Conservation (phyloP, 2,329 filamentous ascomycete species). For the Hypoxylon sp. region DNA sequence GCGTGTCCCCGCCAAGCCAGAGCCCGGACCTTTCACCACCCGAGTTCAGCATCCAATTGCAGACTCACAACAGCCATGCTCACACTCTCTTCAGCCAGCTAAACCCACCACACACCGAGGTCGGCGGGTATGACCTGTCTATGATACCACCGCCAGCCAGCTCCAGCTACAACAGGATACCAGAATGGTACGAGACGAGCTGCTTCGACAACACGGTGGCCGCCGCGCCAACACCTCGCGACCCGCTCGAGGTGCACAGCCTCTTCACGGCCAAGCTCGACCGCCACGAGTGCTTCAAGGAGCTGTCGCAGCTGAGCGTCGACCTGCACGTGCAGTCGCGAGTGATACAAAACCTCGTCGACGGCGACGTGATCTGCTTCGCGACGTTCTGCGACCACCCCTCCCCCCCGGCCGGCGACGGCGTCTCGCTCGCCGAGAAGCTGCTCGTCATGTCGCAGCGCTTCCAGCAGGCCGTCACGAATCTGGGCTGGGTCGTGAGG, state of each 20-base stretch:
- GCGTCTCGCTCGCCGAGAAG: slow-evolving; percentile 29
- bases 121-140: background rate
- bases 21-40: no score
- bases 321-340: slow-evolving; percentile 28
- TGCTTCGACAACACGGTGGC: no score
- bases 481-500: slow-evolving; percentile 30
- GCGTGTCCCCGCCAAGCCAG: slow-evolving; percentile 2
- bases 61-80: no score
- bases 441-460: slow-evolving; percentile 30
- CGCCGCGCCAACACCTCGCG: background rate
- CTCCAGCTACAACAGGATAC: background rate
- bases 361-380: slow-evolving; percentile 13
- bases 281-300: slow-evolving; percentile 32
- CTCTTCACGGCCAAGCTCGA: slow-evolving; percentile 28
- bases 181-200: slow-evolving; percentile 19
- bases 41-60: no score
- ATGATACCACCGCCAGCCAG: no score
- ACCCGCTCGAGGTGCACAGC: slow-evolving; percentile 26
- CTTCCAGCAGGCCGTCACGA: slow-evolving; percentile 30
- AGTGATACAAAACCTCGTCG: slow-evolving; percentile 4
- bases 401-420: slow-evolving; percentile 21
- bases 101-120: slow-evolving; percentile 2
- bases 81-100: background rate
- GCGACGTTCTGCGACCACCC: slow-evolving; percentile 20
- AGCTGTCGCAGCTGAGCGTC: slow-evolving; percentile 34